Conservation (phyloP, 73 alveolate species). For the Paramecium tetraurelia region DNA sequence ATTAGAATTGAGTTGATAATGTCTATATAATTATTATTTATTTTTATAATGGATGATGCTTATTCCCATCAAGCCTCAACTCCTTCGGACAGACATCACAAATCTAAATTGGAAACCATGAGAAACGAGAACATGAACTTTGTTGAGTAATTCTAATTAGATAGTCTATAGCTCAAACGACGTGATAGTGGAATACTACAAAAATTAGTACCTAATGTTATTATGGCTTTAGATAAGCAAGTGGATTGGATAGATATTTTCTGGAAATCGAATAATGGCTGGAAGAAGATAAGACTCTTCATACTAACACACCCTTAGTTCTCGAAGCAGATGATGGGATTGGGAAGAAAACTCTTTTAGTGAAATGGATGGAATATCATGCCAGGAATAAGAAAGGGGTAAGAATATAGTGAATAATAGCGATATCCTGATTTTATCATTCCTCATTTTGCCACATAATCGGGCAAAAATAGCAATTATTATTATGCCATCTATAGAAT, state of each 20-base stretch:
- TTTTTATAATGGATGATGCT: not conserved
- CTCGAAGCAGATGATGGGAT: conserved; percentile 74
- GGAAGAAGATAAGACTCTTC: conserved; percentile 16
- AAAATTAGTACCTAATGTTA: not conserved
- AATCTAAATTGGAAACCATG: not conserved
- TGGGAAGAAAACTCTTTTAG: conserved; percentile 68
- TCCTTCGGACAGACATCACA: not conserved
- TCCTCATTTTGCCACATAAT: conserved; percentile 36
- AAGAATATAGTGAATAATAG: not conserved
- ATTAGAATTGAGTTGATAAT: not conserved
- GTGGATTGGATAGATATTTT: conserved; percentile 54
- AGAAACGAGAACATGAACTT: conserved; percentile 34
- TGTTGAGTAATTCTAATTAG: conserved; percentile 19
- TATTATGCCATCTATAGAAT: conserved; percentile 43
- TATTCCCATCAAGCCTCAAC: not conserved
- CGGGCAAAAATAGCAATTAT: conserved; percentile 37
- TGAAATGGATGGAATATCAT: conserved; percentile 72
- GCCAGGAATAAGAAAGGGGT: conserved; percentile 50
- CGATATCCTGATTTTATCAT: conserved; percentile 38
- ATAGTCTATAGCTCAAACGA: not conserved
- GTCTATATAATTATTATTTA: not conserved
- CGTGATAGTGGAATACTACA: conserved; percentile 42
- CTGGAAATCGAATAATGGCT: conserved; percentile 61
- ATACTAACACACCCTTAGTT: conserved; percentile 65
- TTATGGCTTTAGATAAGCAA: not conserved